Base-by-base conservation (phyloP, 352 stramenopile genomes). In the Phytophthora multivora region DNA sequence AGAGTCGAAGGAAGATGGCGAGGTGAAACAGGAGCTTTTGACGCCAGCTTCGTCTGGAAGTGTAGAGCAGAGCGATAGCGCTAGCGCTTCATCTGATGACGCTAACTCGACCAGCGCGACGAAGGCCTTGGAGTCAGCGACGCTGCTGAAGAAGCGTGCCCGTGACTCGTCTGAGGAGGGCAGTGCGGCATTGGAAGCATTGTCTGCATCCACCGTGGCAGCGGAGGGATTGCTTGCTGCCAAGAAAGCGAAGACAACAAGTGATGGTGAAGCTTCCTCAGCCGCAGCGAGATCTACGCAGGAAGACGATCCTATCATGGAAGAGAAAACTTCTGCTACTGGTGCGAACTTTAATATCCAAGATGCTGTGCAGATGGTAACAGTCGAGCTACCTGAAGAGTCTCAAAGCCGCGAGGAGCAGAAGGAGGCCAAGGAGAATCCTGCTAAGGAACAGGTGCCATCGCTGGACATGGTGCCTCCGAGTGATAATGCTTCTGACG, bases 61-160 rank as follows among this genome's bases (percentile, higher is more conserved):
- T 23, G 26, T 77, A 18, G 71, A 82, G 40, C 61, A 80, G 26
- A 84, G 79, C 16, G 80, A 83, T 39, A 86, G 79, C 57, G 70
- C 67, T 10, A 69, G 73, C 40, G 73, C 43, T 23, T 74, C 72
- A 19, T 79, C 72, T 0, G 75, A 86, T 19, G 83, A 80, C 31
- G 67, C 74, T 18, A 69, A 69, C 12, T 23, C 51, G 10, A 47
- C 30, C 18, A 56, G 70, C 59, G 64, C 61, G 13, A 30, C 49
- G n/a, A 62, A 62, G 41, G 36, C 30, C 26, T 59, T 75, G n/a
- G 61, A 79, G 54, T 75, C 40, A 16, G 66, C 66, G 9, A 77
- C 77, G 9, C 61, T 88, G 26, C 30, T 91, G 47, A 89, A 86
- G 59, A 89, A 88, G 54, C 77, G 81, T 30, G 47, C 33, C 5